A percentile compares a stretch with the other conserved stretches of the same genome.
phyloP scores from a whole-genome alignment of 164 flowering plant genomes.

The Aristolochia contorta region DNA sequence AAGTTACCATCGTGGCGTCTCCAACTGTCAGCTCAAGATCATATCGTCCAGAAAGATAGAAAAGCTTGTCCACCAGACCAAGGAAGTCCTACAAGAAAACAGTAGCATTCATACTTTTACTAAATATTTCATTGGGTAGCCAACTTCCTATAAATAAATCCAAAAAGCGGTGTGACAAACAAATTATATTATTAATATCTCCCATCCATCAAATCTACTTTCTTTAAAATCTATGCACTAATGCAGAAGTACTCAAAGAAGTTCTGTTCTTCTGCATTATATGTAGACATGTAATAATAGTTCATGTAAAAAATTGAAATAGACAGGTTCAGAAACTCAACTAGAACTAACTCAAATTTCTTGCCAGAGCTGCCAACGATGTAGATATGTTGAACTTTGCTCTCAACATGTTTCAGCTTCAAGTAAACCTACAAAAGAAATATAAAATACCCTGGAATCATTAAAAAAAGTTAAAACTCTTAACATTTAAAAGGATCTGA shows the following conservation, averaged over 20 bases:
- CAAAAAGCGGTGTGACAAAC: no score
- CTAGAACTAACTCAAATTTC: conserved; percentile 56
- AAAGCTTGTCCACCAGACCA: conserved; percentile 87
- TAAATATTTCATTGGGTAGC: no score
- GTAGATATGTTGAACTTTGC: conserved; percentile 76
- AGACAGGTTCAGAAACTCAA: conserved; percentile 28
- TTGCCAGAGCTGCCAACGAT: conserved; percentile 59
- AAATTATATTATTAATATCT: no score
- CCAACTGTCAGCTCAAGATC: conserved; percentile 83
- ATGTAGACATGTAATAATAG: no score
- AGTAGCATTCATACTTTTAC: not conserved
- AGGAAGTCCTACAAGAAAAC: conserved; percentile 64
- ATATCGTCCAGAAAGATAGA: conserved; percentile 88
- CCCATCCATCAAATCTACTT: no score
- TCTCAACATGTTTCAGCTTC: conserved; percentile 68
- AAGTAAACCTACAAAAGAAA: conserved; percentile 65
- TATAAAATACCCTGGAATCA: conserved; percentile 1
- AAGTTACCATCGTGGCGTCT: conserved; percentile 81
- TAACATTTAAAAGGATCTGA: not conserved
- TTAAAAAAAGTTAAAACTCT: not conserved
- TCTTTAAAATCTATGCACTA: no score
- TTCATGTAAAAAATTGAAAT: not conserved
- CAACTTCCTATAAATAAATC: no score
- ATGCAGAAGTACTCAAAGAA: no score
- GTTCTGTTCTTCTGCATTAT: no score